Base-by-base conservation (phyloP, 352 stramenopile species). In the Pythium diclinum region DNA sequence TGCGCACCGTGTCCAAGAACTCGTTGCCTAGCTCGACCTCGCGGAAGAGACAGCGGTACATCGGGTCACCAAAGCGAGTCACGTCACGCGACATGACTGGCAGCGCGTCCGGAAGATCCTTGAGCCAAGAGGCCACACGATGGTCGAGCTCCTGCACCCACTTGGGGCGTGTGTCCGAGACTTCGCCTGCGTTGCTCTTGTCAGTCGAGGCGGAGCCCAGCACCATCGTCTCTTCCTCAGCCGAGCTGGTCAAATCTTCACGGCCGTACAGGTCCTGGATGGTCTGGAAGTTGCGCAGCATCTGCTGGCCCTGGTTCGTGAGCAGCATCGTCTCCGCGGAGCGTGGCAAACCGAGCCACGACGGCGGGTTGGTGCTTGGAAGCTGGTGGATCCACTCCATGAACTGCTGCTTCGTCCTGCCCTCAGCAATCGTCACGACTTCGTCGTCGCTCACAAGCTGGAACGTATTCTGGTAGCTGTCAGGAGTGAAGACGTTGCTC, bases 391-490 rank as follows among this genome's bases (percentile, higher is more conserved):
- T 81, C 93, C 94, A 98, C 2, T 89, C 77, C 72, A 97, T 82
- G 58, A 98, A 98, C 28, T 96, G 89, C 34, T 89, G 77, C 57
- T 95, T 97, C 1, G 85, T 96, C 48, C 93, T 97, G n/a, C 90
- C 90, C 60, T 95, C 83, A 5, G 94, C 78, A 33, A 95, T 91
- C 16, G 96, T 65, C 19, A 97, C 59, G 28, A 71, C 73, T 21
- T 78, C 72, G 25, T 67, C 73, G 47, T 68, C 59, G 11, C 67
- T 71, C 21, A 92, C 84, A 28, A 93, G 76, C 56, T 79, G 67
- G 59, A 91, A 94, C 5, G 79, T 88, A 57, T 83, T 87, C 69
- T 99, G 85, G 70, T 99, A 99, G 62, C 87, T 94, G 44, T 97
- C 76, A 5, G 92, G 85, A 7, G 92, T 96, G 76, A 99, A 99